Conservation (phyloP, 2,329 filamentous ascomycete genomes). For the Exophiala aquamarina region DNA sequence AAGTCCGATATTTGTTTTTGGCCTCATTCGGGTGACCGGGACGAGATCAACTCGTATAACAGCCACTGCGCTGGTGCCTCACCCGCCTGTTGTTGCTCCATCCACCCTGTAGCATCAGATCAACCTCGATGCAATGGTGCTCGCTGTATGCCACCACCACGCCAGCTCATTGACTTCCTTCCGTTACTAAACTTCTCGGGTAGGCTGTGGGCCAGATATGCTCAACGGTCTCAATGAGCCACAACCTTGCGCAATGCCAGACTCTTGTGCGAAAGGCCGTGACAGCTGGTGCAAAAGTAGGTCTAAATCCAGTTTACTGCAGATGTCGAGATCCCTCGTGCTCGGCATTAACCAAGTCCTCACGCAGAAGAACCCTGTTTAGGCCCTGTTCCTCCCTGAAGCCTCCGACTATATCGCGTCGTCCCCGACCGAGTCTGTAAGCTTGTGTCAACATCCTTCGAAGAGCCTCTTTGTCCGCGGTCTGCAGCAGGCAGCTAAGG, state of each 20-base stretch:
- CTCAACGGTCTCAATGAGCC: constrained; percentile 73
- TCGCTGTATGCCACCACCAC: constrained; percentile 22
- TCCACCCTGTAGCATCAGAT: too few relatives aligned
- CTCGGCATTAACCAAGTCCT: constrained; percentile 18
- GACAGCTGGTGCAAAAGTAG: constrained; percentile 73
- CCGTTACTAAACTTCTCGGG: constrained; percentile 12
- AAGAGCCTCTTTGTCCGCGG: constrained; percentile 74
- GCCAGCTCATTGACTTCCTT: constrained; percentile 1
- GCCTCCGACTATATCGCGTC: constrained; percentile 84
- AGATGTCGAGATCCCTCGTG: constrained; percentile 2
- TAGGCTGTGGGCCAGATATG: constrained; percentile 89
- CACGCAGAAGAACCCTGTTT: constrained; percentile 8
- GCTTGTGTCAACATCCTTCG: constrained; percentile 66
- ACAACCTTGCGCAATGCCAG: constrained; percentile 79
- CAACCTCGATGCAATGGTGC: constrained; percentile 18
- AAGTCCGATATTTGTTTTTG: too few relatives aligned
- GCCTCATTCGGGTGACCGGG: background rate
- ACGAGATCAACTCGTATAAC: background rate
- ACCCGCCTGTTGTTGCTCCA: too few relatives aligned
- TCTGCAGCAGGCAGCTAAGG: constrained; percentile 65
- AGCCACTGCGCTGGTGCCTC: background rate
- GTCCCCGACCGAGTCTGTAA: constrained; percentile 65
- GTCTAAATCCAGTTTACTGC: constrained; percentile 4
- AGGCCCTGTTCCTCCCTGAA: constrained; percentile 88
- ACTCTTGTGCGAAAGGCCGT: constrained; percentile 71